Conservation (phyloP, 2,329 filamentous ascomycete genomes). For the Byssothecium circinans region DNA sequence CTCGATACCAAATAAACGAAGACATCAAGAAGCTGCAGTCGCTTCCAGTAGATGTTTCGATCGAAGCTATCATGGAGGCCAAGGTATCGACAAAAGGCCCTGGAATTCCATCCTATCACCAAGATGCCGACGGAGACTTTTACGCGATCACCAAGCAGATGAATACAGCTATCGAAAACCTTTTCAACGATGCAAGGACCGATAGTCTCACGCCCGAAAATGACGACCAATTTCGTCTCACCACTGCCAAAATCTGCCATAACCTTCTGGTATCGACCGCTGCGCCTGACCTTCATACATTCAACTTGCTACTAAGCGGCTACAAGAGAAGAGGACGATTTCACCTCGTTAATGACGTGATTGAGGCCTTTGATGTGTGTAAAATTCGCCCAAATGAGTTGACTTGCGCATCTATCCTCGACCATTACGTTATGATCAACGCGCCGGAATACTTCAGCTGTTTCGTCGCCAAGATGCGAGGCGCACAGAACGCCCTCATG, state of each 20-base stretch:
- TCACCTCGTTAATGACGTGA: constrained; percentile 31
- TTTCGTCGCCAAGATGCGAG: constrained; percentile 49
- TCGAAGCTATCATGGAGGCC: constrained; percentile 14
- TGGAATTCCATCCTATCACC: constrained; percentile 36
- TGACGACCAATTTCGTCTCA: constrained; percentile 6
- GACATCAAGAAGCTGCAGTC: constrained; percentile 18
- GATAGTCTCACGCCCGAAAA: neutral
- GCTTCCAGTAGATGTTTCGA: constrained; percentile 8
- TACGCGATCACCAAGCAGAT: constrained; percentile 30
- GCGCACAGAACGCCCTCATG: constrained; percentile 42
- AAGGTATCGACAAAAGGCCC: constrained; percentile 11
- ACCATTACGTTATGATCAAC: constrained; percentile 41
- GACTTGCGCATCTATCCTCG: constrained; percentile 45
- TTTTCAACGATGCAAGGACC: constrained; percentile 20
- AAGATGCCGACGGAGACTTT: constrained; percentile 44
- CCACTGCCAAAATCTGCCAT: constrained; percentile 52
- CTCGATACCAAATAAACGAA: constrained; percentile 19
- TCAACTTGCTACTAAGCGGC: constrained; percentile 70
- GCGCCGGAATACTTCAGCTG: constrained; percentile 38
- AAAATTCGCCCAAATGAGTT: constrained; percentile 52
- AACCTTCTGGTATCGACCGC: constrained; percentile 66
- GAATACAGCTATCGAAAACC: constrained; percentile 33
- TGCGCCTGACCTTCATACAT: constrained; percentile 68
- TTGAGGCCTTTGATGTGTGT: constrained; percentile 36
- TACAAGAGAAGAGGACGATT: constrained; percentile 48